phyloP scores from a whole-genome alignment of 2,329 filamentous ascomycete species.

The Phialophora expanda region DNA sequence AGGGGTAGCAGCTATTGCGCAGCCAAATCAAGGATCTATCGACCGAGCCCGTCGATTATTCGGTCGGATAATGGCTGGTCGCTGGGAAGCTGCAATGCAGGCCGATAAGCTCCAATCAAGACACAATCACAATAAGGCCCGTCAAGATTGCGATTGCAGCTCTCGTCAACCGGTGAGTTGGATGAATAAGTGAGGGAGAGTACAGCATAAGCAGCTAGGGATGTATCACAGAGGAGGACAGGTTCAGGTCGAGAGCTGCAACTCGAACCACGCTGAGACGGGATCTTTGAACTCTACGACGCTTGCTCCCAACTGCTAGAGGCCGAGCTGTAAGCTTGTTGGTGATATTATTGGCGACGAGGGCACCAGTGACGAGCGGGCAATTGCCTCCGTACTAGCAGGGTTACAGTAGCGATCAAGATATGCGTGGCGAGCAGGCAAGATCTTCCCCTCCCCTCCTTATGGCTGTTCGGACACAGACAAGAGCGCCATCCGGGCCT shows the following conservation, averaged over 20 bases:
- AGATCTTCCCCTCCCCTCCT: conserved; percentile 6
- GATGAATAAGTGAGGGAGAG: conserved; percentile 7
- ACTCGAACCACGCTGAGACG: conserved; percentile 13
- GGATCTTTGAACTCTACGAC: conserved; percentile 17
- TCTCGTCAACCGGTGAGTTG: conserved; percentile 2
- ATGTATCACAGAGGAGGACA: conserved; percentile 8
- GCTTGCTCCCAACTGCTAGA: conserved; percentile 2
- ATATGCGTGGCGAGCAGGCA: conserved; percentile 9
- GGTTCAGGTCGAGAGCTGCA: conserved; percentile 5
- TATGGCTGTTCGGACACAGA: background rate
- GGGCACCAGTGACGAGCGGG: conserved; percentile 18
- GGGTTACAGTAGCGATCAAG: conserved; percentile 20
- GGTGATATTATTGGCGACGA: conserved; percentile 29
- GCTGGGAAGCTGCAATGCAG: conserved; percentile 32
- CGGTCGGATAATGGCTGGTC: conserved; percentile 19
- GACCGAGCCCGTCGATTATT: conserved; percentile 23
- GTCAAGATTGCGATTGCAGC: conserved; percentile 11
- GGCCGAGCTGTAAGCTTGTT: conserved; percentile 12
- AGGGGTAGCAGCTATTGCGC: conserved; percentile 29
- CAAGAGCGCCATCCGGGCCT: background rate
- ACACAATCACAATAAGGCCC: conserved; percentile 2
- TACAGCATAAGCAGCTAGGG: conserved; percentile 8
- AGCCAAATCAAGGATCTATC: conserved; percentile 26
- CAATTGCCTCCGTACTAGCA: conserved; percentile 3
- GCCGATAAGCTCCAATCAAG: conserved; percentile 33